phyloP scores from a whole-genome alignment of 352 stramenopile species.

The Plasmopara halstedii region DNA sequence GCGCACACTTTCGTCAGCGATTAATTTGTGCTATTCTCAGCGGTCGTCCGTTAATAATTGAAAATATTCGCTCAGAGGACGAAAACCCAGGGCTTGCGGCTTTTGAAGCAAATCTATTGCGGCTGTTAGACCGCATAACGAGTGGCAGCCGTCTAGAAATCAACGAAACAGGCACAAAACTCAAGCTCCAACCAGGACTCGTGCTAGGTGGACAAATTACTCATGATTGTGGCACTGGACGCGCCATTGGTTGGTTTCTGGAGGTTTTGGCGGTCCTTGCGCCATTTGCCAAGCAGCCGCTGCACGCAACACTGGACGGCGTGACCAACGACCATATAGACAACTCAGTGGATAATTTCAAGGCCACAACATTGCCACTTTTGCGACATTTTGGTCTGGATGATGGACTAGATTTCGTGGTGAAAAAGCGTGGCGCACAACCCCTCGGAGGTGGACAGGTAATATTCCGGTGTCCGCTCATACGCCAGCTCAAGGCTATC shows the following conservation, averaged over 20 bases:
- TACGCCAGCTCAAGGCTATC: constrained; percentile 91
- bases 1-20: constrained; percentile 92
- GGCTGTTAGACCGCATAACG: constrained; percentile 94
- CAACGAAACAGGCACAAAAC: constrained; percentile 97
- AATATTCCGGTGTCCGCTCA: constrained; percentile 92
- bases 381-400: constrained; percentile 96
- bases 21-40: constrained; percentile 91
- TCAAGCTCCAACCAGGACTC: constrained; percentile 95
- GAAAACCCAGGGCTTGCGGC: constrained; percentile 92
- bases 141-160: constrained; percentile 98
- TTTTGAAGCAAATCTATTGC: constrained; percentile 96
- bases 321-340: constrained; percentile 94
- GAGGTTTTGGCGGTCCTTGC: constrained; percentile 96
- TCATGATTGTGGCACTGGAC: constrained; percentile 90
- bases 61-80: constrained; percentile 93
- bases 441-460: constrained; percentile 81
- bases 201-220: constrained; percentile 92
- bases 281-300: constrained; percentile 95
- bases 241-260: constrained; percentile 97
- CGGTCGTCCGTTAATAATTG: constrained; percentile 89
- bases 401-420: constrained; percentile 70
- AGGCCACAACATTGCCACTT: constrained; percentile 90
- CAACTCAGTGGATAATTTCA: constrained; percentile 91
- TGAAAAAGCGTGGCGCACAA: constrained; percentile 89
- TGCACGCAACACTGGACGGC: constrained; percentile 91